These are phyloP conservation scores for Phytophthora citricola DNA, from an alignment of 352 stramenopile species.

Conservation along the genomic window DNA sequence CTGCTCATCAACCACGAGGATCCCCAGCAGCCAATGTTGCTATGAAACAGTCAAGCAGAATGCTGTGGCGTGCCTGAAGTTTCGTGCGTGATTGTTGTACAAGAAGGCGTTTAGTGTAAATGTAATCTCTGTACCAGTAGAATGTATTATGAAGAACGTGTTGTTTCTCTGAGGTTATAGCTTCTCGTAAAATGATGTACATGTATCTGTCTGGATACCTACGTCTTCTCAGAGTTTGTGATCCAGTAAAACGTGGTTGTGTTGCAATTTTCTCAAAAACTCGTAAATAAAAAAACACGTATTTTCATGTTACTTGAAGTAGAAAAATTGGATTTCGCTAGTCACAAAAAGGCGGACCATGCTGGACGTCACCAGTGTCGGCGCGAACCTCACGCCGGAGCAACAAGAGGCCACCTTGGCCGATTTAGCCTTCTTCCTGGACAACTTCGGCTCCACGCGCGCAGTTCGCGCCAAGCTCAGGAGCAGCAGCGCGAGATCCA, in stretches of 20 bases:
- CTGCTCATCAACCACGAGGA: conserved; percentile 57
- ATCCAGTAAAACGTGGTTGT: too few relatives aligned
- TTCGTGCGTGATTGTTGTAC: background rate
- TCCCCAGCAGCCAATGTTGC: conserved; percentile 48
- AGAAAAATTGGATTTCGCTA: too few relatives aligned
- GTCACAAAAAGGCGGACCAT: background rate
- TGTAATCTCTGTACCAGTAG: conserved; percentile 13
- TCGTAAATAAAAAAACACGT: too few relatives aligned
- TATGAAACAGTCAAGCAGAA: conserved; percentile 13
- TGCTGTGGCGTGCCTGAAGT: background rate
- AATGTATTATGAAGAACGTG: conserved; percentile 2
- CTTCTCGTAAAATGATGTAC: too few relatives aligned
- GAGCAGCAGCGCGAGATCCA: conserved; percentile 16
- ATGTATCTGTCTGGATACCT: too few relatives aligned
- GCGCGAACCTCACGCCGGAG: conserved; percentile 1
- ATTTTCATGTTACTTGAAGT: too few relatives aligned
- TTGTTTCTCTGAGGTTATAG: too few relatives aligned
- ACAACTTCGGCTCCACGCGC: conserved; percentile 20
- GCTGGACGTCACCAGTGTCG: conserved; percentile 11
- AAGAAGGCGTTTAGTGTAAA: conserved; percentile 2
- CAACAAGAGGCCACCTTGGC: conserved; percentile 12
- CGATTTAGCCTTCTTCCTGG: conserved; percentile 22
- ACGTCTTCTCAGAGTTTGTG: too few relatives aligned
- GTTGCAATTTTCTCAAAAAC: too few relatives aligned
- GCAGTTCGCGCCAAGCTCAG: conserved; percentile 18